Percentiles rank a stretch among this genome's conserved stretches.
These are phyloP conservation scores for Scheffersomyces amazonensis DNA, from an alignment of 805 yeast species.

Conservation along the genomic window DNA sequence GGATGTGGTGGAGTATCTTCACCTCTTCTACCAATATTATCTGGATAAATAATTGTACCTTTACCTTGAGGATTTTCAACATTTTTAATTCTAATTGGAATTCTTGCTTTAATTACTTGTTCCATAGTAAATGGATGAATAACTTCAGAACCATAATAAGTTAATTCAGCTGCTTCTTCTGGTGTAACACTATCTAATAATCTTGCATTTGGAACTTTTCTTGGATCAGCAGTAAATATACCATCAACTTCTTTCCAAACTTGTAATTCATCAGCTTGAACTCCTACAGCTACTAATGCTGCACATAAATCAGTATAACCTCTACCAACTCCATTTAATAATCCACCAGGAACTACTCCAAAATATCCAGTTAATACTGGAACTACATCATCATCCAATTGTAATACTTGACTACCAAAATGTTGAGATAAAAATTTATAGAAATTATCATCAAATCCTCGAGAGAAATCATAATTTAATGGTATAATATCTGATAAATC, in stretches of 20 bases:
- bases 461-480: slow-evolving; percentile 49
- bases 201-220: slow-evolving; percentile 89
- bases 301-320: slow-evolving; percentile 99
- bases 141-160: slow-evolving; percentile 96
- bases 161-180: slow-evolving; percentile 97
- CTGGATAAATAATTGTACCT: slow-evolving; percentile 95
- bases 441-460: slow-evolving; percentile 66
- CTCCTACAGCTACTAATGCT: slow-evolving; percentile 91
- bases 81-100: slow-evolving; percentile 95
- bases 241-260: slow-evolving; percentile 99
- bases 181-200: slow-evolving; percentile 88
- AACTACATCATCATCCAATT: slow-evolving; percentile 44
- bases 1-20: slow-evolving; percentile 94
- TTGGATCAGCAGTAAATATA: slow-evolving; percentile 96
- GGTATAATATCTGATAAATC: slow-evolving; percentile 78
- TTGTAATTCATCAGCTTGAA: slow-evolving; percentile 89
- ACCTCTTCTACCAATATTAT: slow-evolving; percentile 79
- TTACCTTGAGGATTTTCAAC: slow-evolving; percentile 91
- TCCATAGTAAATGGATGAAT: slow-evolving; percentile 99
- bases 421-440: slow-evolving; percentile 54
- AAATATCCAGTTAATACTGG: slow-evolving; percentile 97
- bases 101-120: slow-evolving; percentile 93
- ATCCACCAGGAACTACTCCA: slow-evolving; percentile 94
- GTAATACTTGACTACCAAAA: slow-evolving; percentile 49
- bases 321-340: slow-evolving; percentile 89